These are phyloP conservation scores for Clathrospora elynae DNA, from an alignment of 2,329 filamentous ascomycete species.

Conservation along the genomic window DNA sequence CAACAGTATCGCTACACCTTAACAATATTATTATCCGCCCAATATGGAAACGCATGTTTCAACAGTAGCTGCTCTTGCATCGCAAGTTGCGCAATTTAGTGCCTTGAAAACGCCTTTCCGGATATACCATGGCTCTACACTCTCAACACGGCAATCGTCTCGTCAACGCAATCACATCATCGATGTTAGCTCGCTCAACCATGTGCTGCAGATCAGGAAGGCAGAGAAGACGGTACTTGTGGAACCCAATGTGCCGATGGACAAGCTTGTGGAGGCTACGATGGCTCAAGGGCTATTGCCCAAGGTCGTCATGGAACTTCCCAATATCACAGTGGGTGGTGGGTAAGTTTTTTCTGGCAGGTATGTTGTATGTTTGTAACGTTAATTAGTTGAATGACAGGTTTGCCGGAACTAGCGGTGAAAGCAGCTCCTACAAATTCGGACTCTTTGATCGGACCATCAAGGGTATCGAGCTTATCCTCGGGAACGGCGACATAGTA, in stretches of 20 bases:
- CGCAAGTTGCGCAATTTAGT: slow-evolving; percentile 52
- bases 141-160: slow-evolving; percentile 56
- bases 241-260: slow-evolving; percentile 73
- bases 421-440: slow-evolving; percentile 69
- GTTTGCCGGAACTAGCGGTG: slow-evolving; percentile 69
- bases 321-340: slow-evolving; percentile 70
- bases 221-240: slow-evolving; percentile 57
- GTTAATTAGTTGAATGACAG: slow-evolving; percentile 8
- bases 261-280: slow-evolving; percentile 64
- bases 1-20: slow-evolving; percentile 3
- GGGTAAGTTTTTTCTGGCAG: slow-evolving; percentile 45
- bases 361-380: too few relatives aligned
- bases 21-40: background rate
- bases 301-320: slow-evolving; percentile 73
- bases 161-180: slow-evolving; percentile 51
- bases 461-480: slow-evolving; percentile 66
- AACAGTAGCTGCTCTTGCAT: slow-evolving; percentile 33
- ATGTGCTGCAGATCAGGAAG: slow-evolving; percentile 54
- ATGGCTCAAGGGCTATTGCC: slow-evolving; percentile 62
- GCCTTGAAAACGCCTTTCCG: slow-evolving; percentile 56
- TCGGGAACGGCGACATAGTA: slow-evolving; percentile 62
- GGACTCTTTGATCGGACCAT: slow-evolving; percentile 70
- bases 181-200: slow-evolving; percentile 56
- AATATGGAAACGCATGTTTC: slow-evolving; percentile 38
- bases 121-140: slow-evolving; percentile 64